These are phyloP conservation scores for Sclerotinia borealis DNA, from an alignment of 2,329 filamentous ascomycete genomes.

Conservation along the genomic window DNA sequence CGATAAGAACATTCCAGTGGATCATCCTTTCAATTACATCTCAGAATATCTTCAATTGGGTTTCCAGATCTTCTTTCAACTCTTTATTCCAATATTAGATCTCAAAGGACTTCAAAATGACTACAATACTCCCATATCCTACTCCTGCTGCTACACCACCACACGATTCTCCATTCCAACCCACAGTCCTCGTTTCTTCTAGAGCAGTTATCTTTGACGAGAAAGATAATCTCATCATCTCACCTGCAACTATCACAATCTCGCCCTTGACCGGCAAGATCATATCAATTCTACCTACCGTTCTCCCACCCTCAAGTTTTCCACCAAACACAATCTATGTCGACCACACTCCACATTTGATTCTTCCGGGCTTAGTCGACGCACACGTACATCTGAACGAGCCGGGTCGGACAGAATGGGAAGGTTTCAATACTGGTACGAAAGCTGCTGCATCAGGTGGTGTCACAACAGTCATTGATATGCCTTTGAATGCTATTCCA, in stretches of 20 bases:
- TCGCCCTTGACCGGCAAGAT: constrained; percentile 80
- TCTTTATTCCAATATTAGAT: background rate
- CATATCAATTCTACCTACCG: constrained; percentile 62
- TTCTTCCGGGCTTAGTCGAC: constrained; percentile 89
- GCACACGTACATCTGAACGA: constrained; percentile 98
- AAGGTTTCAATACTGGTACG: constrained; percentile 94
- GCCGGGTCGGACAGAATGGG: constrained; percentile 95
- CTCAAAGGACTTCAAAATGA: constrained; percentile 18
- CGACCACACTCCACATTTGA: constrained; percentile 76
- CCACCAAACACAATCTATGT: constrained; percentile 66
- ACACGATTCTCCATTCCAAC: constrained; percentile 35
- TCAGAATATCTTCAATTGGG: background rate
- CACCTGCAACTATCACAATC: constrained; percentile 76
- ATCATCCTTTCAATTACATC: background rate
- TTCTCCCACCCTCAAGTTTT: constrained; percentile 73
- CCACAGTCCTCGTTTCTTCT: constrained; percentile 77
- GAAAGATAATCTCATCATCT: constrained; percentile 55
- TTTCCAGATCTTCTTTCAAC: background rate
- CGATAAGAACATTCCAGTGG: constrained; percentile 6
- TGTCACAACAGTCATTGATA: constrained; percentile 94
- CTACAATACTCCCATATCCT: constrained; percentile 23
- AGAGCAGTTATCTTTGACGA: constrained; percentile 73
- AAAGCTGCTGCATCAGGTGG: constrained; percentile 90
- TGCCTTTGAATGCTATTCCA: constrained; percentile 95
- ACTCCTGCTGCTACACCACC: constrained; percentile 30